Conservation (phyloP, 1,139 yeast genomes). For the Trichomonascaceae sp. region DNA sequence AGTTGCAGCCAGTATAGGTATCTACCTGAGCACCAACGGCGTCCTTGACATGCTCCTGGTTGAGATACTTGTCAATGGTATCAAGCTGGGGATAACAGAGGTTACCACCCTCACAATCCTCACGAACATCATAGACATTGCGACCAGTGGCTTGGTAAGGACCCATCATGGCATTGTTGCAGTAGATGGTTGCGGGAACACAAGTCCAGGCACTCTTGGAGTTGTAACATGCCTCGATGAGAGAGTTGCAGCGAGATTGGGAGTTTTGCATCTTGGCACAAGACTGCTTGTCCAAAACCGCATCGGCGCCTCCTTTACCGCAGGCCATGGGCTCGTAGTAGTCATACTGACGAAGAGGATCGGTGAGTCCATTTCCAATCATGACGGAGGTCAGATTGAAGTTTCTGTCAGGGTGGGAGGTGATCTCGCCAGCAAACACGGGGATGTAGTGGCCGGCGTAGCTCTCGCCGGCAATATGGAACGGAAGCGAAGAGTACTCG, state of each 20-base stretch:
- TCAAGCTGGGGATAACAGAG: constrained; percentile 48
- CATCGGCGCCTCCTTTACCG: constrained; percentile 64
- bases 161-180: constrained; percentile 42
- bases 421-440: constrained; percentile 59
- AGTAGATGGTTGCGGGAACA: constrained; percentile 66
- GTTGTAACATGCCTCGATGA: constrained; percentile 42
- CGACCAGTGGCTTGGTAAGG: constrained; percentile 48
- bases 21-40: constrained; percentile 50
- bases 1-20: constrained; percentile 42
- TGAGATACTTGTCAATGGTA: constrained; percentile 45
- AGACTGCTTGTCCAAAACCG: constrained; percentile 46
- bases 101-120: constrained; percentile 38
- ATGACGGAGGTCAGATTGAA: constrained; percentile 59
- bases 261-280: constrained; percentile 44
- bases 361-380: constrained; percentile 80
- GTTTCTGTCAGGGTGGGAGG: constrained; percentile 45
- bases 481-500: constrained; percentile 38
- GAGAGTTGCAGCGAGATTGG: constrained; percentile 44
- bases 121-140: constrained; percentile 59
- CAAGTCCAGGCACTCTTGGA: constrained; percentile 36
- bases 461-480: constrained; percentile 82
- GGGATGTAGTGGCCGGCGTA: constrained; percentile 87
- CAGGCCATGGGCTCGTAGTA: constrained; percentile 77
- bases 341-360: constrained; percentile 54
- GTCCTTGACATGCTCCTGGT: constrained; percentile 42